Percentiles rank a stretch among this genome's conserved stretches.
Evolutionary conservation across 441 rosid genomes (phyloP).

Genomic region (Erodium chrysanthum): DNA sequence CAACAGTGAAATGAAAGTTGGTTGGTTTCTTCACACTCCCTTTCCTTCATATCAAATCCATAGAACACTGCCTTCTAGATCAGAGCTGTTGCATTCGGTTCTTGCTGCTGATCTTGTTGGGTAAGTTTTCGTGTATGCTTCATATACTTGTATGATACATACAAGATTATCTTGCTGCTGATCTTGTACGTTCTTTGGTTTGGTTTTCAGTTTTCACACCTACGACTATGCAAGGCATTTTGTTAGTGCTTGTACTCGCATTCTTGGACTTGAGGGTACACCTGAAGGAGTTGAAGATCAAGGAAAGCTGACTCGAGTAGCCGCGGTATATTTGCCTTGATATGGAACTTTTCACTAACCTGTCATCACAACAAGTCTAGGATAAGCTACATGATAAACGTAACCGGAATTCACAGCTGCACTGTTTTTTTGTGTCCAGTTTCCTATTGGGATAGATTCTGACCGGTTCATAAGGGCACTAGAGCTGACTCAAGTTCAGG

Average conservation of each 20-base stretch:
- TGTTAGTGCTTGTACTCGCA: conserved; percentile 98
- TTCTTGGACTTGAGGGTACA: conserved; percentile 97
- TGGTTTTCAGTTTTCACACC: conserved; percentile 70
- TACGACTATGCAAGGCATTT: conserved; percentile 99
- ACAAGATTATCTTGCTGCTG: no score
- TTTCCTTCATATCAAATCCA: conserved; percentile 99
- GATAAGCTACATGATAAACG: conserved; percentile 11
- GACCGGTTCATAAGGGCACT: conserved; percentile 78
- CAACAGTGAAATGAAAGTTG: conserved; percentile 85
- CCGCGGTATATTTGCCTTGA: conserved; percentile 58
- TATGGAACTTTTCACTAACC: not conserved
- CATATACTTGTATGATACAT: not conserved
- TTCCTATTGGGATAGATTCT: conserved; percentile 97
- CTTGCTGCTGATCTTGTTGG: conserved; percentile 98
- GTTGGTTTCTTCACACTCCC: conserved; percentile 99
- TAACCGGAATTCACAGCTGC: not conserved
- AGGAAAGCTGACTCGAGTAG: conserved; percentile 90
- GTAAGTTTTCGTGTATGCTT: conserved; percentile 33
- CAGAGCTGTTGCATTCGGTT: conserved; percentile 86
- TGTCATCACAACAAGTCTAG: conserved; percentile 15
- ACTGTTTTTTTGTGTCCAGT: conserved; percentile 32
- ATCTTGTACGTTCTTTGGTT: not conserved
- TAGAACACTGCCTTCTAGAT: conserved; percentile 89
- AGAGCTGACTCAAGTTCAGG: conserved; percentile 46
- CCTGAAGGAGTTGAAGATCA: conserved; percentile 99